Base-by-base conservation (phyloP, 495 filamentous ascomycete species). In the Geopyxis carbonaria region DNA sequence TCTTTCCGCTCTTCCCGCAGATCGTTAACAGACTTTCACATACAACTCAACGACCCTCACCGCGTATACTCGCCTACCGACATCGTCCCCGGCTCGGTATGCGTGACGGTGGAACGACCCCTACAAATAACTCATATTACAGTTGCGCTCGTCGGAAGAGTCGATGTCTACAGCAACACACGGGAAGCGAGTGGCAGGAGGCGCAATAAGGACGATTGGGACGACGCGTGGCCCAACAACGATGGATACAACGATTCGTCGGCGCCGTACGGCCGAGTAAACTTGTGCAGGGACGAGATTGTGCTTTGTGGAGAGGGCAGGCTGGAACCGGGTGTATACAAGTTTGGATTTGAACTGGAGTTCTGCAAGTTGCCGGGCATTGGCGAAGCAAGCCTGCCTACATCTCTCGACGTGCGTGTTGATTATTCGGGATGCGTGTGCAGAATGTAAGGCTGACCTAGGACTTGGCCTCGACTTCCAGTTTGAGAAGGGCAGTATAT, bases 401-500 rank as follows among this genome's bases (percentile, higher is more conserved):
- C 80, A 59, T 93, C 86, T 59, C 82, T 97, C 50, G 85, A 89
- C 61, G 87, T 93, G 68, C 48, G 79, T 69, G 14, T 5, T 11
- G 2, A 5, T 28, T 39, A 22, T 36, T 21, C 27, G 22, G 15
- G 29, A 22, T 16, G 43, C 43, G 43, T 30, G 27, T 11, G 5
- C 3, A 2, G 1, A 30, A 34, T 4, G 19, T 3, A 15, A 34
- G 13, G 6, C 32, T 34, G 32, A 27, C 22, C 5, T 16, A 23
- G 31, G n/a, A n/a, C n/a, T n/a, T n/a, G n/a, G n/a, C n/a, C n/a
- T n/a, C n/a, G n/a, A n/a, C n/a, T 16, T 56, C 19, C 57, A 94
- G 85, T 97, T 97, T 57, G 91, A 97, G 62, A 75, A 85, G 47
- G 89, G 91, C 15, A 83, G 80, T 10, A 82, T 97, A 50, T 77